Evolutionary conservation across 257 asterid species (phyloP).

Genomic region (Solanum sejunctum): DNA sequence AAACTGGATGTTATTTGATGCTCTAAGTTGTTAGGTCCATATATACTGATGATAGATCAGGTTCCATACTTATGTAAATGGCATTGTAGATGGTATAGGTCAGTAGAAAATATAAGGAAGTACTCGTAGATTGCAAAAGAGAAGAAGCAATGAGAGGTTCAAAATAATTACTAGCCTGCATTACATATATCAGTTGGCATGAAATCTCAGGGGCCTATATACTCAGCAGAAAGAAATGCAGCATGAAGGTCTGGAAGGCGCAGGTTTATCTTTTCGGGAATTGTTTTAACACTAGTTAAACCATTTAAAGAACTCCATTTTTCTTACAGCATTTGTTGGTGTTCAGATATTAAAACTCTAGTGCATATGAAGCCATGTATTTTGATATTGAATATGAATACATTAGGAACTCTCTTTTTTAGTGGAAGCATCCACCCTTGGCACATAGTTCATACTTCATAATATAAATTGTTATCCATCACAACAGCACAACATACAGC

Average conservation of each 20-base stretch:
- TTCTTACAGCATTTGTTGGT: background rate
- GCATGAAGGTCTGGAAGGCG: background rate
- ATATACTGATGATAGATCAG: background rate
- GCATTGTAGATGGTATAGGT: background rate
- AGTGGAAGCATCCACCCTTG: background rate
- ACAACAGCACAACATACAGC: background rate
- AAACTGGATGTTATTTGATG: background rate
- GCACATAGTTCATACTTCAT: background rate
- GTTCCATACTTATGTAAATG: background rate
- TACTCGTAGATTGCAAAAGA: background rate
- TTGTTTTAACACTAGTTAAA: background rate
- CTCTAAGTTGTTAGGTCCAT: background rate
- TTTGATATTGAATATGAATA: background rate
- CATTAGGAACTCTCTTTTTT: background rate
- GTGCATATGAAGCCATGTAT: background rate
- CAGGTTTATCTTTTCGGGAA: background rate
- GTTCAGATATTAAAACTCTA: background rate
- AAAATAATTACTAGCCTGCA: background rate
- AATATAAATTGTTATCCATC: background rate
- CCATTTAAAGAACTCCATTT: background rate
- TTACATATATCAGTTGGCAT: background rate
- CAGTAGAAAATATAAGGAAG: background rate
- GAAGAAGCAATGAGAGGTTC: background rate
- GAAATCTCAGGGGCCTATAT: background rate
- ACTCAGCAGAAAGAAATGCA: background rate